phyloP scores from a whole-genome alignment of 192 early-diverging fungal species.

The Entrophospora sp. region DNA sequence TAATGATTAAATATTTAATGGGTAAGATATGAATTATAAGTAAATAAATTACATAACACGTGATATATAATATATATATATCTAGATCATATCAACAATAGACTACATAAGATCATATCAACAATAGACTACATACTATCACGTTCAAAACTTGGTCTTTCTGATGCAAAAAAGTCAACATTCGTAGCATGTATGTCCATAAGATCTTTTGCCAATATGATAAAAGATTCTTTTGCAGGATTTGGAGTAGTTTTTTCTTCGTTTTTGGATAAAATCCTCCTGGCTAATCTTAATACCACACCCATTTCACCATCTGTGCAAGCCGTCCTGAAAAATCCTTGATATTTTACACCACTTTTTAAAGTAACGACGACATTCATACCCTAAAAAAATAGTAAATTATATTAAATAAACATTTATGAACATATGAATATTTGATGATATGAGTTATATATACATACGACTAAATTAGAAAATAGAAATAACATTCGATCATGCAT shows the following conservation, averaged over 20 bases:
- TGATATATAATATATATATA: no score
- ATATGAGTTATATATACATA: no score
- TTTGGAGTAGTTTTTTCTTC: slow-evolving; percentile 30
- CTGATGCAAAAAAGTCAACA: slow-evolving; percentile 45
- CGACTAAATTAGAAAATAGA: slow-evolving; percentile 54
- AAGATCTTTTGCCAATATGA: slow-evolving; percentile 62
- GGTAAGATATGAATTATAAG: no score
- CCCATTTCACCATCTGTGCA: slow-evolving; percentile 53
- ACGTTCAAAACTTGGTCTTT: slow-evolving; percentile 29
- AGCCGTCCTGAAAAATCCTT: slow-evolving; percentile 62
- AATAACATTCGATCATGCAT: slow-evolving; percentile 62
- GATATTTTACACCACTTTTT: slow-evolving; percentile 48
- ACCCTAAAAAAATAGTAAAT: no score
- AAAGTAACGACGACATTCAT: slow-evolving; percentile 49
- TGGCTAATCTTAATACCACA: slow-evolving; percentile 53
- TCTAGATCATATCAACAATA: no score
- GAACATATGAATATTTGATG: no score
- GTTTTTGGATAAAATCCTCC: slow-evolving; percentile 27
- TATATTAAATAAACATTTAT: no score
- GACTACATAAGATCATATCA: no score
- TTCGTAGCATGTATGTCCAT: slow-evolving; percentile 40
- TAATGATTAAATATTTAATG: no score
- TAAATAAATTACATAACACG: no score
- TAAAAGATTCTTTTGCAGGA: slow-evolving; percentile 36
- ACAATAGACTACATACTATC: slow-evolving; percentile 31